Base-by-base conservation (phyloP, 2,329 filamentous ascomycete species). In the Aspergillus quadrilineatus region DNA sequence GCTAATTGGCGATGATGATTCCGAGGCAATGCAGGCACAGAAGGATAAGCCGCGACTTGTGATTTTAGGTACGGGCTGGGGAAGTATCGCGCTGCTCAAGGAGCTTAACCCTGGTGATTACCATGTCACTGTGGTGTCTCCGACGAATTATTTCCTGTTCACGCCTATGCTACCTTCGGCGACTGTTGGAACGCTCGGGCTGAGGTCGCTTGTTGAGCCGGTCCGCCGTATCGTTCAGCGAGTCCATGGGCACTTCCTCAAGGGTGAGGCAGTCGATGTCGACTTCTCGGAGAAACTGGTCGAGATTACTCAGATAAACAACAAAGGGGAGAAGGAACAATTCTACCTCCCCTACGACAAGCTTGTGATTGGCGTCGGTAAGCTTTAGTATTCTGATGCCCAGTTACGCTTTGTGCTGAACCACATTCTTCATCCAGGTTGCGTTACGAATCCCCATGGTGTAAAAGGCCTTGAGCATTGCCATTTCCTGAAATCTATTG, bases 341-440 rank as follows among this genome's bases (percentile, higher is more conserved):
- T 99, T 97, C 77, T 99, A 99, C 71, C 82, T 99, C 1, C 94
- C 94, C 0, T 99, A 99, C 71, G 95, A 99, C 73, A 99, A 99
- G 77, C 82, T 99, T 46, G 89, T 99, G 29, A 82, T 99, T 66
- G 92, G 88, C 28, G 92, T 97, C 57, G 93, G 80, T 81, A 73
- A 55, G 78, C 70, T 15, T 26, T 15, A 7, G 2, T n/a, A 55
- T 3, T 30, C 14, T 26, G 12, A 28, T 12, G 29, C 30, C 22
- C 14, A 10, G 32, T 32, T 28, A 36, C 9, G 17, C 29, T 26
- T 15, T 30, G 15, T 46, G 43, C 53, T 55, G 57, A 64, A 14
- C 26, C 47, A 56, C 44, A 6, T 29, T 32, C 41, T 55, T 42
- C 50, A 36, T 4, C 12, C 55, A 79, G 81, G 93, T 34, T 97